phyloP scores from a whole-genome alignment of 2,329 filamentous ascomycete species.

The Dothistroma pini region DNA sequence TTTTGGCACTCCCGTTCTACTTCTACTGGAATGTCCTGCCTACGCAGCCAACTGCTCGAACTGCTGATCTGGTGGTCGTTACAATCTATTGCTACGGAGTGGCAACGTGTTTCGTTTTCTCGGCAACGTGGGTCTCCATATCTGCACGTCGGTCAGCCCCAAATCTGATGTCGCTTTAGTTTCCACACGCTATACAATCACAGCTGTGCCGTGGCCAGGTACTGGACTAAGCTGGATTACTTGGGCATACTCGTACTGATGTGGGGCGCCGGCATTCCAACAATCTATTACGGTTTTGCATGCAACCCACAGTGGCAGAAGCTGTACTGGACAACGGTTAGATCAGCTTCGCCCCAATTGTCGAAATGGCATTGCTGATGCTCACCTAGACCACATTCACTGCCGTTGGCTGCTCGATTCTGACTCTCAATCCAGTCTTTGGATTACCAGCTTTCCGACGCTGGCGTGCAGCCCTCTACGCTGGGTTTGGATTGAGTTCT shows the following conservation, averaged over 20 bases:
- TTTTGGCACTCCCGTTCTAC: constrained; percentile 49
- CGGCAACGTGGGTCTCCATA: constrained; percentile 45
- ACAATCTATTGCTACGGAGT: constrained; percentile 70
- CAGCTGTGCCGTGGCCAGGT: constrained; percentile 67
- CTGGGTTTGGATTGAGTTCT: constrained; percentile 76
- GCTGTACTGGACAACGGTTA: constrained; percentile 64
- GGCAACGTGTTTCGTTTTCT: constrained; percentile 44
- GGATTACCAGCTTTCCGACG: constrained; percentile 77
- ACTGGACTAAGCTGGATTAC: constrained; percentile 92
- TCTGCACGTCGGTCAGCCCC: background rate
- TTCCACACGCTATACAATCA: constrained; percentile 86
- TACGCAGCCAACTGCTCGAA: constrained; percentile 60
- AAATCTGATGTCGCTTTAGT: background rate
- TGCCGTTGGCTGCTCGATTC: constrained; percentile 67
- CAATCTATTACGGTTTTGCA: constrained; percentile 80
- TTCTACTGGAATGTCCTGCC: constrained; percentile 58
- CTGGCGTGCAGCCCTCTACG: constrained; percentile 83
- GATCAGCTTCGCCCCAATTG: background rate
- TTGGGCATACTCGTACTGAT: constrained; percentile 89
- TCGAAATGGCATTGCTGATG: background rate
- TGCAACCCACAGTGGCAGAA: constrained; percentile 63
- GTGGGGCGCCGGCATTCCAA: constrained; percentile 83
- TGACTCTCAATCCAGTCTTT: constrained; percentile 77
- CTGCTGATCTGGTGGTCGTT: constrained; percentile 65
- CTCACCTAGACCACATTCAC: constrained; percentile 65